phyloP scores from a whole-genome alignment of 805 yeast genomes.

The Saturnispora galanensis region DNA sequence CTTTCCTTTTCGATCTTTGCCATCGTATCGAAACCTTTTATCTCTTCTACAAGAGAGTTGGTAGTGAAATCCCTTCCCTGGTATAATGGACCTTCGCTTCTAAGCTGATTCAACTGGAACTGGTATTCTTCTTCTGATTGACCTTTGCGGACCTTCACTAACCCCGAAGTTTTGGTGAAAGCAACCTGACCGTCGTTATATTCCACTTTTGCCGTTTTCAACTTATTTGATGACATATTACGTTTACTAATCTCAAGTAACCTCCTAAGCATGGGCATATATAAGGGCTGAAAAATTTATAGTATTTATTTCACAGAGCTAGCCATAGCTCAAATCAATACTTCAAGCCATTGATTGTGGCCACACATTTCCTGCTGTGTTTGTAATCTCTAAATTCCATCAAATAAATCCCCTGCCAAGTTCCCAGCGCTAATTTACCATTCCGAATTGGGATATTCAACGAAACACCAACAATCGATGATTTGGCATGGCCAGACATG shows the following conservation, averaged over 20 bases:
- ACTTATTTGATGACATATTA: neutral
- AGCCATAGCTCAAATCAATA: conserved; percentile 4
- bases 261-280: no score
- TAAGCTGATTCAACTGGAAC: conserved; percentile 42
- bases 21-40: conserved; percentile 16
- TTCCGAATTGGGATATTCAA: conserved; percentile 59
- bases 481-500: conserved; percentile 74
- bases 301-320: no score
- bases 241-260: no score
- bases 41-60: conserved; percentile 17
- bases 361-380: conserved; percentile 59
- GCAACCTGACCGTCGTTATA: conserved; percentile 32
- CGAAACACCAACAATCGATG: conserved; percentile 51
- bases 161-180: conserved; percentile 38
- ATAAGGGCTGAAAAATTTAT: no score
- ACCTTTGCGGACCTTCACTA: conserved; percentile 47
- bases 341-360: conserved; percentile 59
- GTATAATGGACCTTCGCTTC: conserved; percentile 43
- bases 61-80: conserved; percentile 5
- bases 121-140: conserved; percentile 59
- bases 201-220: conserved; percentile 7
- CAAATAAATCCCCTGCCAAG: conserved; percentile 80
- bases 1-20: conserved; percentile 47
- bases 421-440: conserved; percentile 62
- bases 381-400: conserved; percentile 59